Evolutionary conservation across 2,329 filamentous ascomycete species (phyloP).

Genomic region (Ophiosphaerella narmari): DNA sequence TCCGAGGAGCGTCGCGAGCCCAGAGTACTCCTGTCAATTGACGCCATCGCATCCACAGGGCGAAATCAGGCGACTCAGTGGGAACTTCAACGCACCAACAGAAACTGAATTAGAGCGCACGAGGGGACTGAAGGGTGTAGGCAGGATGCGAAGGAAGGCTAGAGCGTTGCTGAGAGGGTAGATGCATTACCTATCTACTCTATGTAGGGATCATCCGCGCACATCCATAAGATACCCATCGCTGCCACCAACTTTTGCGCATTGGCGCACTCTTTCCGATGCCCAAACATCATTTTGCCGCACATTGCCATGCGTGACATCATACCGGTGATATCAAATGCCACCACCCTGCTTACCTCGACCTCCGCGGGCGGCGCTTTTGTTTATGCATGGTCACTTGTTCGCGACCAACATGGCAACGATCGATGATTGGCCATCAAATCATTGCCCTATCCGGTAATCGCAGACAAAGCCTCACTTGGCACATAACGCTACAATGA

Average conservation of each 20-base stretch:
- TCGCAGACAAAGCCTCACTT: slow-evolving; percentile 15
- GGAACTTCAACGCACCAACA: slow-evolving; percentile 36
- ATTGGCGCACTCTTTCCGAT: neutral
- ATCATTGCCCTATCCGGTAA: slow-evolving; percentile 20
- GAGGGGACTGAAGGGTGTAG: slow-evolving; percentile 15
- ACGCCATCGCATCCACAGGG: slow-evolving; percentile 7
- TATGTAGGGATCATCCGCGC: no score
- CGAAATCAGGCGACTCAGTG: slow-evolving; percentile 25
- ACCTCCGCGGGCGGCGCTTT: neutral
- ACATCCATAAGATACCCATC: neutral
- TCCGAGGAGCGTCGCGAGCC: slow-evolving; percentile 11
- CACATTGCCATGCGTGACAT: slow-evolving; percentile 19
- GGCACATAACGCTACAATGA: slow-evolving; percentile 16
- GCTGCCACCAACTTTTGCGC: neutral
- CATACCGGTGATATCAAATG: slow-evolving; percentile 1
- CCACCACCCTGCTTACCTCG: neutral
- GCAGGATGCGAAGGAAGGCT: slow-evolving; percentile 17
- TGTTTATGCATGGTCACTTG: neutral
- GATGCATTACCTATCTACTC: neutral
- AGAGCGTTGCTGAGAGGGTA: slow-evolving; percentile 18
- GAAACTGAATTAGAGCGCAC: slow-evolving; percentile 26
- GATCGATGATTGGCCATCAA: slow-evolving; percentile 16
- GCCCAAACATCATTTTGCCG: neutral
- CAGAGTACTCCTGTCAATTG: slow-evolving; percentile 6
- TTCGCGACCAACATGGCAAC: slow-evolving; percentile 3